Evolutionary conservation across 371 early-diverging fungal species (phyloP), one percentile per base, ranked within the genome.

Genomic region (Fennellomyces sp.): DNA sequence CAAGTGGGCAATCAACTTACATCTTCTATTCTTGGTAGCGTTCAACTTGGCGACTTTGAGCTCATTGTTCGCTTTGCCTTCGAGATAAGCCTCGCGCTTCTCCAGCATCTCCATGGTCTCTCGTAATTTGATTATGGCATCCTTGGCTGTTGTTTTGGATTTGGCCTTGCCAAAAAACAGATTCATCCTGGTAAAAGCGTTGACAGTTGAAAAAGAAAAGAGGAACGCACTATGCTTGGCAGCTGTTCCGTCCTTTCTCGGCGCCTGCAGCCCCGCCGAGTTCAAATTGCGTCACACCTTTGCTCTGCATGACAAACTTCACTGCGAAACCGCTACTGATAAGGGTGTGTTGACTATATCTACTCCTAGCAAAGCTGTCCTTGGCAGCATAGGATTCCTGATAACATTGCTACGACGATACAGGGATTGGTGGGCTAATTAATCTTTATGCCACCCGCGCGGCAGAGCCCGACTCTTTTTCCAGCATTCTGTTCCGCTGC

Each of bases 71-170:
- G 95, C 91, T 74, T 93, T 94, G 50, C 86, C 84, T 65, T 94
- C 88, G 57, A 97, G 76, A 71, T 90, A 89, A 41, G 85, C 82
- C 61, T 97, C 94, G 62, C 97, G 83, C 82, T 98, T 98, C 68
- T 97, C 97, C 41, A 97, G 84, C 92, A 95, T 94, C 62, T 91
- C 87, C 48, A 95, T 72, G 13, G 89, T 92, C 63, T 95, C 97
- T 64, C 95, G 86, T 64, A 98, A 81, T 69, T 91, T 87, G 58
- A 92, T 87, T 66, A 98, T 97, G 60, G 97, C 93, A 78, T 97
- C 97, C 72, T 97, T 97, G 58, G 99, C 89, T 41, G 90, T 87
- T 33, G 90, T 73, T 79, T 94, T 92, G 21, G 88, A 76, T 72
- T 90, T 88, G 53, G 85, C 83, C 63, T 83, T 82, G 48, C 92